These are phyloP conservation scores for Amoebophrya sp. DNA, from an alignment of 169 alveolate species.

Conservation along the genomic window DNA sequence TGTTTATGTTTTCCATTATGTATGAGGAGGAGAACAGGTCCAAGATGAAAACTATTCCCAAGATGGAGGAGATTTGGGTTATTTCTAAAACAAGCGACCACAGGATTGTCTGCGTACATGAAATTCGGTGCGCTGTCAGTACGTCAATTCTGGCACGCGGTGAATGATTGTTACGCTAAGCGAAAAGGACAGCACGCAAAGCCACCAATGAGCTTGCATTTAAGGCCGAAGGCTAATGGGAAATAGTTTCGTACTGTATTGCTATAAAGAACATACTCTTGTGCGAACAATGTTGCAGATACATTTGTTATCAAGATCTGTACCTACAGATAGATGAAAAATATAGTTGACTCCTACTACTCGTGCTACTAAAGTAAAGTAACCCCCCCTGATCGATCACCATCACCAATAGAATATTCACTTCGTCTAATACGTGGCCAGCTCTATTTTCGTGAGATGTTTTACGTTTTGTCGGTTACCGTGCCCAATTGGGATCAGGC, in stretches of 20 bases:
- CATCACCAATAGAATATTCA: too few species aligned
- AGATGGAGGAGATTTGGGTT: not conserved
- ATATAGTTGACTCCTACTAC: too few species aligned
- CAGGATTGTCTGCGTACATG: not conserved
- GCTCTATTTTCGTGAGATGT: not conserved
- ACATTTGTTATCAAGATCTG: too few species aligned
- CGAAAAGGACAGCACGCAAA: not conserved
- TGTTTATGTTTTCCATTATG: too few species aligned
- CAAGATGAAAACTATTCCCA: not conserved
- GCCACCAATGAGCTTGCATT: conserved; percentile 18
- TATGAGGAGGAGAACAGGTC: not conserved
- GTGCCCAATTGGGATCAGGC: not conserved
- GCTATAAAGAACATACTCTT: too few species aligned
- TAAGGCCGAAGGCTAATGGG: too few species aligned
- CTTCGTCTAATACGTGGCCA: too few species aligned
- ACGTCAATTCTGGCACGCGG: not conserved
- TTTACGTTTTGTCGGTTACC: not conserved
- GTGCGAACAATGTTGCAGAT: too few species aligned
- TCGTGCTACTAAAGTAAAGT: too few species aligned
- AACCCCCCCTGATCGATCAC: too few species aligned
- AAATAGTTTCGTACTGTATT: too few species aligned
- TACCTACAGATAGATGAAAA: too few species aligned
- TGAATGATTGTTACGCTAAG: not conserved
- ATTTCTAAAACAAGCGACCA: not conserved
- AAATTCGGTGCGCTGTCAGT: not conserved